Percentiles rank a stretch among this genome's conserved stretches.
Evolutionary conservation across 2,329 filamentous ascomycete species (phyloP).

Genomic region (Scedosporium aurantiacum): DNA sequence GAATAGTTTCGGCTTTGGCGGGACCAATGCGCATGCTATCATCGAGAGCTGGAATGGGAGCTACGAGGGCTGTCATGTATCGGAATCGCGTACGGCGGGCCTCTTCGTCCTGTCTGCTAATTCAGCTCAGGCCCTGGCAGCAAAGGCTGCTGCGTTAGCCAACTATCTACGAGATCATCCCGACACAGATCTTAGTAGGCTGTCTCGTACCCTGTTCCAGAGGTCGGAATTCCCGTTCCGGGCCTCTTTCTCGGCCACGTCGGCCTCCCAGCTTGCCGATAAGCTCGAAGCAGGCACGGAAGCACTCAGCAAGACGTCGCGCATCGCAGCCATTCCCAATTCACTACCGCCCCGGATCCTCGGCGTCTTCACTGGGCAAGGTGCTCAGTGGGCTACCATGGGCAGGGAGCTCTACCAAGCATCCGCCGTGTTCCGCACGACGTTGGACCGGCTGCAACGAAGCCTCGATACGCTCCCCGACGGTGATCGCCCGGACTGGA

Average conservation of each 20-base stretch:
- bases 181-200: no score
- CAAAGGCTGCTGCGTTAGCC: no score
- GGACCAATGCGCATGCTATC: slow-evolving; percentile 18
- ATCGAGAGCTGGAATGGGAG: slow-evolving; percentile 4
- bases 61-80: no score
- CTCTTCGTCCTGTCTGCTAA: no score
- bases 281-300: no score
- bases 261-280: background rate
- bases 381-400: background rate
- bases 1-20: slow-evolving; percentile 19
- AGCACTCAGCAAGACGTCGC: background rate
- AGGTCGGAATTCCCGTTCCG: no score
- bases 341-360: no score
- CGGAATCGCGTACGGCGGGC: no score
- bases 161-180: no score
- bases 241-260: no score
- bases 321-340: background rate
- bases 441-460: slow-evolving; percentile 7
- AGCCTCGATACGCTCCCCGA: background rate
- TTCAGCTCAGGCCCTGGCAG: no score
- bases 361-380: background rate
- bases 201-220: no score
- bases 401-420: background rate
- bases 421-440: slow-evolving; percentile 11
- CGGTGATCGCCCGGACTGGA: background rate